phyloP scores from a whole-genome alignment of 352 stramenopile genomes.

The Phytophthora melonis region DNA sequence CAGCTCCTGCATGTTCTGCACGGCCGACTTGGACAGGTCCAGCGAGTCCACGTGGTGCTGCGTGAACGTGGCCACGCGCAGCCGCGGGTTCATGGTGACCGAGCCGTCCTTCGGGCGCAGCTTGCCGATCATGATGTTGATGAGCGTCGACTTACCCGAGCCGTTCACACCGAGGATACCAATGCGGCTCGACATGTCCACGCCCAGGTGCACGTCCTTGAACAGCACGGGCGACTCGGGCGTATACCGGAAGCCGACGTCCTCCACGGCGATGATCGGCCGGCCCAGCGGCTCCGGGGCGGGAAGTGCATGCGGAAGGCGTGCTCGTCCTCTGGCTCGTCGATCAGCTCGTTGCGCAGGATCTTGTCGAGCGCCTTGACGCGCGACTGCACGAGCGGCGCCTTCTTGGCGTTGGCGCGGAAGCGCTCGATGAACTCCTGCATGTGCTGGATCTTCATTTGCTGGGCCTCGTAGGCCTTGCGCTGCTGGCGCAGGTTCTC shows the following conservation, averaged over 20 bases:
- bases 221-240: slow-evolving; percentile 73
- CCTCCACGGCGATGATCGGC: slow-evolving; percentile 96
- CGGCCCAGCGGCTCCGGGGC: slow-evolving; percentile 93
- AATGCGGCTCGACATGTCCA: slow-evolving; percentile 96
- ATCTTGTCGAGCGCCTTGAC: slow-evolving; percentile 95
- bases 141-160: slow-evolving; percentile 95
- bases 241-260: slow-evolving; percentile 81
- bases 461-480: slow-evolving; percentile 89
- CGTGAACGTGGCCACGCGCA: slow-evolving; percentile 97
- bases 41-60: slow-evolving; percentile 97
- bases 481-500: slow-evolving; percentile 95
- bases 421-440: slow-evolving; percentile 98
- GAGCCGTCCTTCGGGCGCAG: slow-evolving; percentile 85
- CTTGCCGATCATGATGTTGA: slow-evolving; percentile 98
- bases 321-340: slow-evolving; percentile 94
- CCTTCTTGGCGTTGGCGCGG: slow-evolving; percentile 95
- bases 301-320: slow-evolving; percentile 96
- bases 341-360: slow-evolving; percentile 88
- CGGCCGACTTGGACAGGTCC: slow-evolving; percentile 90
- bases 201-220: slow-evolving; percentile 95
- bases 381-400: slow-evolving; percentile 96
- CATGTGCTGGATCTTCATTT: slow-evolving; percentile 95
- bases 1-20: slow-evolving; percentile 92
- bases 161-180: slow-evolving; percentile 94
- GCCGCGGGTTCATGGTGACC: slow-evolving; percentile 91